Evolutionary conservation across 176 grass and related monocot genomes (phyloP).

Genomic region (Eragrostis nindensis): DNA sequence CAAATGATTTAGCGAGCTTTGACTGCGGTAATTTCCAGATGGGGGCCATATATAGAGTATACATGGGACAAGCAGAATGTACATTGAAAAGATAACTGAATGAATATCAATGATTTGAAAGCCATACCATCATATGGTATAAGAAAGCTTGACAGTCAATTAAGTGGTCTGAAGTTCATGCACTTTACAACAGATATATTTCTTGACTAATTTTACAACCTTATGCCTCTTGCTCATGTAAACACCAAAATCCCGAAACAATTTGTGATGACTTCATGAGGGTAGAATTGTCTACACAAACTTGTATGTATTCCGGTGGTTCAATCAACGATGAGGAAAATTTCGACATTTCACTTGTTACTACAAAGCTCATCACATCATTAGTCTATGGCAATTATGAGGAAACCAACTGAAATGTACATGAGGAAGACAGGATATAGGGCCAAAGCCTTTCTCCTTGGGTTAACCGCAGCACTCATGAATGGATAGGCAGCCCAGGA

Average conservation of each 20-base stretch:
- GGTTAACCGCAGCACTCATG: conserved; percentile 97
- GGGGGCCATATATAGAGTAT: no score
- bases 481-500: conserved; percentile 99
- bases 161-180: conserved; percentile 30
- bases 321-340: conserved; percentile 31
- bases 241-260: conserved; percentile 40
- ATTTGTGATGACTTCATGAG: background rate
- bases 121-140: background rate
- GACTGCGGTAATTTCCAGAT: background rate
- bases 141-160: conserved; percentile 34
- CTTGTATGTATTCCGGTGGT: conserved; percentile 40
- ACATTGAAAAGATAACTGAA: background rate
- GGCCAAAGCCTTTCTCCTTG: conserved; percentile 94
- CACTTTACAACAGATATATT: conserved; percentile 50
- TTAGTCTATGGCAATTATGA: conserved; percentile 97
- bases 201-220: conserved; percentile 51
- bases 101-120: background rate
- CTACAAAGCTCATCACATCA: conserved; percentile 18
- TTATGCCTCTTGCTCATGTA: conserved; percentile 25
- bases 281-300: conserved; percentile 40
- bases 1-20: background rate
- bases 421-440: conserved; percentile 95
- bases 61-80: background rate
- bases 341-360: conserved; percentile 27
- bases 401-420: conserved; percentile 94